These are phyloP conservation scores for Capsicum baccatum DNA, from an alignment of 257 asterid species.

Conservation along the genomic window DNA sequence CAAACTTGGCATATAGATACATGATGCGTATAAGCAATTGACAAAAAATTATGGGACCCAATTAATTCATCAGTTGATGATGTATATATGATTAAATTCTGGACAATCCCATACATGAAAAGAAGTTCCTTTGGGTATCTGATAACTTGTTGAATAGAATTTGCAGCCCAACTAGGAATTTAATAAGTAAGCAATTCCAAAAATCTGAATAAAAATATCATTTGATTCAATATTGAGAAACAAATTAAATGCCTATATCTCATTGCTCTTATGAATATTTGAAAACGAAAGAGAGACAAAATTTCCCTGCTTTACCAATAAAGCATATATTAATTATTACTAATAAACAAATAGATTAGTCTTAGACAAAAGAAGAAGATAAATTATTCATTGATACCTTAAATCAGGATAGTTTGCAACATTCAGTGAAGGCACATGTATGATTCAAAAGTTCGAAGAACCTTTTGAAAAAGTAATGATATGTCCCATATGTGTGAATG, in stretches of 20 bases:
- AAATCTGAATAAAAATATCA: not conserved
- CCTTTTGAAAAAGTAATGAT: constrained; percentile 18
- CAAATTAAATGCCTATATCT: not conserved
- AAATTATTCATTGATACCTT: not conserved
- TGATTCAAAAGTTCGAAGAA: not conserved
- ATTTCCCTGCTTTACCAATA: not conserved
- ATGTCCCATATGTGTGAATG: not conserved
- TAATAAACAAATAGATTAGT: not conserved
- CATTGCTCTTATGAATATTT: not conserved
- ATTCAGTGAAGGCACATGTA: not conserved
- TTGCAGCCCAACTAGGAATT: not conserved
- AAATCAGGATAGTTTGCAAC: not conserved
- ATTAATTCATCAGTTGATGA: not conserved
- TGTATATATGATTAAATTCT: not conserved
- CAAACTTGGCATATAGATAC: not conserved
- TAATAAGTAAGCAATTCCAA: not conserved
- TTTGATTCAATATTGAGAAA: not conserved
- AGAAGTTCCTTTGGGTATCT: not conserved
- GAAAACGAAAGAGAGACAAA: not conserved
- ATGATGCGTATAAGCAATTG: constrained; percentile 30
- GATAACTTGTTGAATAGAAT: not conserved
- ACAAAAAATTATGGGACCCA: not conserved
- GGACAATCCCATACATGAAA: not conserved
- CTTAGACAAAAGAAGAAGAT: no score
- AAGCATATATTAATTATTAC: no score